Base-by-base conservation (phyloP, 345 rosid species). In the Rhizophora mangle region DNA sequence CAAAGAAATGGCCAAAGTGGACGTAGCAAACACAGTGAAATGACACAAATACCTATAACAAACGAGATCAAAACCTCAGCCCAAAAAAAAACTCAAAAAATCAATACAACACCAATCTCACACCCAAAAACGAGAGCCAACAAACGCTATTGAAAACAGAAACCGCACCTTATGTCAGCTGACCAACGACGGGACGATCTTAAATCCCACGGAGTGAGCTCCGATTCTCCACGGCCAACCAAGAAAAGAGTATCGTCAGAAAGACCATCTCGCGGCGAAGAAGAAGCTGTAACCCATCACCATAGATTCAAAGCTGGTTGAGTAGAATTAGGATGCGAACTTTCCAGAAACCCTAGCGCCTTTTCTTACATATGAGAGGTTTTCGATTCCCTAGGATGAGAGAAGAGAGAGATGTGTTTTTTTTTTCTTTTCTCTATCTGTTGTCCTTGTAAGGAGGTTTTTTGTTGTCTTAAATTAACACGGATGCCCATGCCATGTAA, bases 1-100 rank as follows among this genome's bases (percentile, higher is more conserved):
- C 66, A 67, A 63, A 72, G 46, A 60, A 69, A 79, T 36, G 76
- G 54, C 75, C 69, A 22, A 69, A 87, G 70, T 74, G 49, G 64
- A 86, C 85, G 88, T 83, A 74, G 75, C n/a, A 73, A 76, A 79
- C 67, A 82, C 85, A 83, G 89, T 83, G 79, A 83, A 84, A 85
- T 76, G 76, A 81, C 79, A 70, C 61, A 77, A 80, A 80, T 68
- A 74, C 68, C 81, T 46, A 64, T 31, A 67, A 66, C n/a, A 73
- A 84, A 56, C 32, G 22, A 71, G 72, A 63, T 65, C 43, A 66
- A 69, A 78, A 63, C 49, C 76, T 62, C 55, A 73, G 68, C 67
- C 68, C 22, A 24, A 24, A 24, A 24, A 24, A 24, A 65, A 72
- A 32, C 68, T 26, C 39, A 52, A 74, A 13, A 27, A n/a, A 51